Evolutionary conservation across 306 rosid species (phyloP).

Genomic region (Herpetospermum pedunculosum): DNA sequence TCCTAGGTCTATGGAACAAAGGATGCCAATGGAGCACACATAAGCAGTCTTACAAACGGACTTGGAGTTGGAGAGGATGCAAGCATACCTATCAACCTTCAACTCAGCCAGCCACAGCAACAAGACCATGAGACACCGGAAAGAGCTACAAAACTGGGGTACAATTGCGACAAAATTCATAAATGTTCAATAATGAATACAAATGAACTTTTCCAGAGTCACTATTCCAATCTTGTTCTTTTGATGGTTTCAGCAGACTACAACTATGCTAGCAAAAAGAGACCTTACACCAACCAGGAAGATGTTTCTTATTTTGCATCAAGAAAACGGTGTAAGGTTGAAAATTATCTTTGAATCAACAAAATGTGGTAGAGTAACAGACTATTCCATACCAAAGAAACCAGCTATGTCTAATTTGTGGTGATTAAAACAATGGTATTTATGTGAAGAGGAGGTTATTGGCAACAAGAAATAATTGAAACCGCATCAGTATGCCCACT

Average conservation of each 20-base stretch:
- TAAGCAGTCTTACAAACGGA: constrained; percentile 30
- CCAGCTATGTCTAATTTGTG: constrained; percentile 24
- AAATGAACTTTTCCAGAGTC: constrained; percentile 14
- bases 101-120: constrained; percentile 73
- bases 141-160: constrained; percentile 55
- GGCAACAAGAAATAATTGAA: not conserved
- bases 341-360: constrained; percentile 20
- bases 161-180: constrained; percentile 18
- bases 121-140: constrained; percentile 30
- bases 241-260: constrained; percentile 50
- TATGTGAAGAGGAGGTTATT: not conserved
- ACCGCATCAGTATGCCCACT: not conserved
- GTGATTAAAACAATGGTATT: not conserved
- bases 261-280: constrained; percentile 32
- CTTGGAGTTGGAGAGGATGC: constrained; percentile 42
- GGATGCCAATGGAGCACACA: constrained; percentile 29
- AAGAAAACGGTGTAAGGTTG: constrained; percentile 28
- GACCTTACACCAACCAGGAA: constrained; percentile 20
- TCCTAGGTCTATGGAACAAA: constrained; percentile 73
- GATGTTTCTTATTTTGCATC: constrained; percentile 21
- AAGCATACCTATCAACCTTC: constrained; percentile 59
- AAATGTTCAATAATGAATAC: constrained; percentile 7
- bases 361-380: constrained; percentile 19
- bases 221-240: constrained; percentile 22
- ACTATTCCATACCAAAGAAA: constrained; percentile 18